phyloP scores from a whole-genome alignment of 805 yeast genomes.

The Ogataea nakhonphanomensis region DNA sequence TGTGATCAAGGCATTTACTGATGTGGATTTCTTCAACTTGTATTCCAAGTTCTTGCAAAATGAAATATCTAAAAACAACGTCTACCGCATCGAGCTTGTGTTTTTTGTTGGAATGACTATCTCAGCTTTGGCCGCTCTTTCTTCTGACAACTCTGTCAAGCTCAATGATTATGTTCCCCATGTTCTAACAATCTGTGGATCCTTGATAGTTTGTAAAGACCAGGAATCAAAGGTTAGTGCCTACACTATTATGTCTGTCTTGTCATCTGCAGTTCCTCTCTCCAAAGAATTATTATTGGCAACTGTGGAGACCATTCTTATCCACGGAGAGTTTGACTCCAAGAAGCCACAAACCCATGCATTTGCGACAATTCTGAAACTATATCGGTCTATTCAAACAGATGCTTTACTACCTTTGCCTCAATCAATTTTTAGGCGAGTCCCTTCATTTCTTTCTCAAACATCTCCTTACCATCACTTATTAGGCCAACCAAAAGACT shows the following conservation, averaged over 20 bases:
- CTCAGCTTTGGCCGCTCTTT: slow-evolving; percentile 62
- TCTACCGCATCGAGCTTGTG: slow-evolving; percentile 67
- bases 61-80: slow-evolving; percentile 49
- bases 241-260: slow-evolving; percentile 75
- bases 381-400: slow-evolving; percentile 45
- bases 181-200: slow-evolving; percentile 56
- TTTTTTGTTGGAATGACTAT: slow-evolving; percentile 75
- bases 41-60: slow-evolving; percentile 55
- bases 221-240: slow-evolving; percentile 77
- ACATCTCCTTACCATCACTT: slow-evolving; percentile 22
- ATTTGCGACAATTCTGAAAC: slow-evolving; percentile 43
- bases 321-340: slow-evolving; percentile 24
- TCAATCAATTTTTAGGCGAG: slow-evolving; percentile 14
- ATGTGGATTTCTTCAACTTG: slow-evolving; percentile 61
- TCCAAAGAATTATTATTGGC: slow-evolving; percentile 55
- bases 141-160: slow-evolving; percentile 37
- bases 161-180: slow-evolving; percentile 52
- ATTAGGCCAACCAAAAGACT: slow-evolving; percentile 18
- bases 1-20: slow-evolving; percentile 70
- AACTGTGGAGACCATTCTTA: slow-evolving; percentile 54
- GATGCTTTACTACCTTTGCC: slow-evolving; percentile 30
- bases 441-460: slow-evolving; percentile 23
- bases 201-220: slow-evolving; percentile 43
- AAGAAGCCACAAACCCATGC: slow-evolving; percentile 34
- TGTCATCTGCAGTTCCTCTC: slow-evolving; percentile 69